A percentile compares a stretch with the other conserved stretches of the same genome.
These are phyloP conservation scores for Solanum aculeatissimum DNA, from an alignment of 305 asterid genomes.

Conservation along the genomic window DNA sequence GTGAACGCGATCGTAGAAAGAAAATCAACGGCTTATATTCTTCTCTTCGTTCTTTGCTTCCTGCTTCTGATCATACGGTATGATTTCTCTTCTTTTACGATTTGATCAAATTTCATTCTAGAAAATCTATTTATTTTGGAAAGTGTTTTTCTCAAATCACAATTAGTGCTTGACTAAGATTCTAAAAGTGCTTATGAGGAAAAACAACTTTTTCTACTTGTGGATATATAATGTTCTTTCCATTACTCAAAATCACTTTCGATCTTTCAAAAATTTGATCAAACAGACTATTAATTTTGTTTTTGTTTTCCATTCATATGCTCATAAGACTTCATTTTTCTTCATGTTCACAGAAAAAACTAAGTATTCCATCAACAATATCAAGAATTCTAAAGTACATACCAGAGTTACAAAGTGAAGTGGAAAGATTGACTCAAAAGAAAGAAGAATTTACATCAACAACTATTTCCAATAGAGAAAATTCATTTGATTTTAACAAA, in stretches of 20 bases:
- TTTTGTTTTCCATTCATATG: neutral
- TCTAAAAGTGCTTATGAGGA: too few relatives aligned
- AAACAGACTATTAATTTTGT: neutral
- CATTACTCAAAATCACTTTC: neutral
- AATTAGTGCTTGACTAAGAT: neutral
- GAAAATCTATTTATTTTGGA: neutral
- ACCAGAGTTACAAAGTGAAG: constrained; percentile 58
- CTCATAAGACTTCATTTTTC: neutral
- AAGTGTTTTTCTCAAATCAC: neutral
- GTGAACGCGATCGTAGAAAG: constrained; percentile 76
- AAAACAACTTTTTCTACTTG: too few relatives aligned
- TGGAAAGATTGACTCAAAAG: constrained; percentile 27
- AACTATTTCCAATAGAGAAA: constrained; percentile 3
- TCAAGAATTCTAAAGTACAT: constrained; percentile 55
- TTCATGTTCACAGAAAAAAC: constrained; percentile 28
- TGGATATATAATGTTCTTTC: neutral
- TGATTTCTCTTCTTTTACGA: neutral
- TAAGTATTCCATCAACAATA: constrained; percentile 59
- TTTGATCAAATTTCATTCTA: neutral
- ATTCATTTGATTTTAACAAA: neutral
- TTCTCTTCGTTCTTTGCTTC: constrained; percentile 60
- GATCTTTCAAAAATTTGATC: neutral
- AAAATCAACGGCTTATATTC: constrained; percentile 44
- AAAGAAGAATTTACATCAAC: constrained; percentile 29
- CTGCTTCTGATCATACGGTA: constrained; percentile 43